Evolutionary conservation across 2,329 filamentous ascomycete species (phyloP), one percentile per base, ranked within the genome.

Genomic region (Sarocladium strictum): DNA sequence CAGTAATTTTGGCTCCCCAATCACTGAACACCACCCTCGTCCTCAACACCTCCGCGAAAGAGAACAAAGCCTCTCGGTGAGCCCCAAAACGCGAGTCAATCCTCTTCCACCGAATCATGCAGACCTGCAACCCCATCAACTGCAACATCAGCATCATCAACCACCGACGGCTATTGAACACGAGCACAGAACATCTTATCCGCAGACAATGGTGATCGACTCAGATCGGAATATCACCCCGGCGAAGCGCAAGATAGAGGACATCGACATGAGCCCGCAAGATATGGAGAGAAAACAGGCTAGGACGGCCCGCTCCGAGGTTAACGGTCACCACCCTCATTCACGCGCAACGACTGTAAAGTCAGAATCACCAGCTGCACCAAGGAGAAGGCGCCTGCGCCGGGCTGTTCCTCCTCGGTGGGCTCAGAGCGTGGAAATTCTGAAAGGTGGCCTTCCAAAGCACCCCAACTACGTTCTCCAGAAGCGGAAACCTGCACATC

Each of bases 21-120:
- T 64, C 19, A 62, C 66, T 37, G 73, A 76, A 58, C 74, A 75
- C 58, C 73, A 73, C 67, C 78, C 26, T 38, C 40, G 29, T 37
- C 26, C 53, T 17, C 53, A 47, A 17, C 19, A 53, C 79, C 41
- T 76, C 77, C 77, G 77, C 59, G 86, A 90, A 54, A 80, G 86
- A 62, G 87, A 89, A 58, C 76, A 80, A 51, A 89, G 85, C 65
- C 68, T 87, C 53, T 92, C 87, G 64, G 83, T 93, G 52, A 93
- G 88, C 66, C 89, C 90, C 27, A 91, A 90, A 71, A 90, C 88
- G 33, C 77, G 80, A 58, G 72, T 85, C n/a, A 41, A 35, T 15
- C 53, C 38, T 17, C 21, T 47, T n/a, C 55, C 54, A 11, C 35
- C 23, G 9, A 23, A 45, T 15, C 27, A 54, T 17, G 21, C 53